Evolutionary conservation across 108 stramenopile species (phyloP).

Genomic region (Schizochytrium sp.): DNA sequence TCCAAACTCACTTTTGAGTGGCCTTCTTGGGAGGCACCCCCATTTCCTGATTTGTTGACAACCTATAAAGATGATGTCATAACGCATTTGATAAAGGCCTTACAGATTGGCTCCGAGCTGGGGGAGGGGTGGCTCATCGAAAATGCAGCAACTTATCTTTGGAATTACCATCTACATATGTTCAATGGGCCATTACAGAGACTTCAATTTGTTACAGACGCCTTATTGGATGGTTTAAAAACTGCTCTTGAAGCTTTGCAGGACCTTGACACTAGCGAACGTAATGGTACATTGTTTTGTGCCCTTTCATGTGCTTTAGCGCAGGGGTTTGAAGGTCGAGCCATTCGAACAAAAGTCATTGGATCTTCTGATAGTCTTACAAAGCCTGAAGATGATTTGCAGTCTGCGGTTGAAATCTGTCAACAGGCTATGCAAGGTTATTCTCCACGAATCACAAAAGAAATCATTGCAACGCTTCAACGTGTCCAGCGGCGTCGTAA

Average conservation of each 20-base stretch:
- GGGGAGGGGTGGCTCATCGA: background rate
- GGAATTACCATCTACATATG: constrained; percentile 38
- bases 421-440: background rate
- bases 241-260: background rate
- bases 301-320: background rate
- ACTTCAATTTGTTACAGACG: background rate
- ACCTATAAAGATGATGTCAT: background rate
- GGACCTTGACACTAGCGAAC: background rate
- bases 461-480: constrained; percentile 21
- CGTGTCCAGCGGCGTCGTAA: constrained; percentile 27
- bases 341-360: background rate
- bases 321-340: constrained; percentile 32
- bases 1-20: background rate
- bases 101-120: background rate
- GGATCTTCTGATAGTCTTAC: background rate
- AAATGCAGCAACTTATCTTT: constrained; percentile 27
- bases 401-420: background rate
- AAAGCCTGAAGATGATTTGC: background rate
- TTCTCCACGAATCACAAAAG: background rate
- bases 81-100: background rate
- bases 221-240: background rate
- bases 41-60: constrained; percentile 11
- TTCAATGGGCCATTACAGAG: constrained; percentile 45
- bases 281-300: background rate
- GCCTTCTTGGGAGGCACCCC: background rate